These are phyloP conservation scores for Margaritispora aquatica DNA, from an alignment of 495 filamentous ascomycete species.

Conservation along the genomic window DNA sequence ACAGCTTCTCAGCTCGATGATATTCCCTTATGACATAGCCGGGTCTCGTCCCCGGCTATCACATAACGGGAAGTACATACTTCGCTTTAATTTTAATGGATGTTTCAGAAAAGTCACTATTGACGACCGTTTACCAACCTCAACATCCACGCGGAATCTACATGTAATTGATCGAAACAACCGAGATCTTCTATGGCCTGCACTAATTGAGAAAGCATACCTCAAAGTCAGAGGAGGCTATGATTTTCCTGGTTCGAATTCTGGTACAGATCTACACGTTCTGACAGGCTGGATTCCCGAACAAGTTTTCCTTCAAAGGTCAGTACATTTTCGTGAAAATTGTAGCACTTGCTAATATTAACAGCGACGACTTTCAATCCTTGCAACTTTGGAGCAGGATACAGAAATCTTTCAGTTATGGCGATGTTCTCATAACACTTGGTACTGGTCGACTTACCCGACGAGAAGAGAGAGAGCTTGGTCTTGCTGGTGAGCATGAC, in stretches of 20 bases:
- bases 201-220: slow-evolving; percentile 93
- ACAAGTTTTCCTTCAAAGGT: slow-evolving; percentile 82
- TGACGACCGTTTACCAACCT: slow-evolving; percentile 85
- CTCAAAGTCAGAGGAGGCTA: slow-evolving; percentile 96
- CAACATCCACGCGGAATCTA: slow-evolving; percentile 62
- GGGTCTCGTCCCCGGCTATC: slow-evolving; percentile 53
- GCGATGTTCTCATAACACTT: slow-evolving; percentile 82
- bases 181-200: slow-evolving; percentile 77
- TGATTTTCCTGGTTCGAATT: slow-evolving; percentile 98
- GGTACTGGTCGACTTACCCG: slow-evolving; percentile 76
- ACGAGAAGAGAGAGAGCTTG: slow-evolving; percentile 70
- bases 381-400: slow-evolving; percentile 74
- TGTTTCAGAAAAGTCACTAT: slow-evolving; percentile 81
- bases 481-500: slow-evolving; percentile 83
- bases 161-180: slow-evolving; percentile 88
- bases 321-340: background rate
- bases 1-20: slow-evolving; percentile 59
- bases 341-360: background rate
- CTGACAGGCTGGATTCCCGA: slow-evolving; percentile 96
- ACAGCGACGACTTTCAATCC: slow-evolving; percentile 63
- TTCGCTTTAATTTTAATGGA: slow-evolving; percentile 92
- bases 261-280: slow-evolving; percentile 85
- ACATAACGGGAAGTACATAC: slow-evolving; percentile 79
- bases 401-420: slow-evolving; percentile 62
- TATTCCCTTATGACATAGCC: slow-evolving; percentile 65